A percentile compares a stretch with the other conserved stretches of the same genome.
Evolutionary conservation across 75 land plant genomes (phyloP).

Genomic region (Pseudotsuga menziesii): DNA sequence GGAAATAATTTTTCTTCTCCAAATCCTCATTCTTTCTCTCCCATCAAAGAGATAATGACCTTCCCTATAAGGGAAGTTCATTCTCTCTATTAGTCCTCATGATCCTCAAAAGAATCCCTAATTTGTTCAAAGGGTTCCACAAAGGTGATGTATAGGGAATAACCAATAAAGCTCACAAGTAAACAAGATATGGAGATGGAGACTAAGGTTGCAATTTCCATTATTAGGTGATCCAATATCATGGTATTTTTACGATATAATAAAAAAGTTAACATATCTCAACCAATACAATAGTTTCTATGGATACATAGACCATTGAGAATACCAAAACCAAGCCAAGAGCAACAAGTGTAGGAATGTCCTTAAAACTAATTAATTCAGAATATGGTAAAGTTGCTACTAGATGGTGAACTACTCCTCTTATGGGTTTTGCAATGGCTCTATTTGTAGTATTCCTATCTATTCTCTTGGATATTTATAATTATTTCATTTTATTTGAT

Average conservation of each 20-base stretch:
- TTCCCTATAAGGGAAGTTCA: no score
- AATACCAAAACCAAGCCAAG: constrained; percentile 4
- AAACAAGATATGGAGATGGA: not conserved
- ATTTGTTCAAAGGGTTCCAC: not conserved
- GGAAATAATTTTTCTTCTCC: no score
- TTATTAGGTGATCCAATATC: not conserved
- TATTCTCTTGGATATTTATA: constrained; percentile 24
- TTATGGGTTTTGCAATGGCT: constrained; percentile 12
- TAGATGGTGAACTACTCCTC: constrained; percentile 12
- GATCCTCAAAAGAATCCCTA: not conserved
- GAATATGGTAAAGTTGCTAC: constrained; percentile 15
- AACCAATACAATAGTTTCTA: not conserved
- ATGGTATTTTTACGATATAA: not conserved
- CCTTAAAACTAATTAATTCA: constrained; percentile 10
- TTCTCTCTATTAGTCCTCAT: not conserved
- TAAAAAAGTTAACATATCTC: not conserved
- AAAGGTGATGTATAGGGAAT: not conserved
- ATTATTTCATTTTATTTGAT: constrained; percentile 18
- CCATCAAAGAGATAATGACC: no score
- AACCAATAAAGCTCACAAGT: not conserved
- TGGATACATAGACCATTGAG: constrained; percentile 14
- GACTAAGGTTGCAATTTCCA: not conserved
- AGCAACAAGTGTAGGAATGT: constrained; percentile 1
- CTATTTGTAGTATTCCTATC: constrained; percentile 14
- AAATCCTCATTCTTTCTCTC: no score